These are phyloP conservation scores for Aspergillus olivimuriae DNA, from an alignment of 495 filamentous ascomycete genomes.

Conservation along the genomic window DNA sequence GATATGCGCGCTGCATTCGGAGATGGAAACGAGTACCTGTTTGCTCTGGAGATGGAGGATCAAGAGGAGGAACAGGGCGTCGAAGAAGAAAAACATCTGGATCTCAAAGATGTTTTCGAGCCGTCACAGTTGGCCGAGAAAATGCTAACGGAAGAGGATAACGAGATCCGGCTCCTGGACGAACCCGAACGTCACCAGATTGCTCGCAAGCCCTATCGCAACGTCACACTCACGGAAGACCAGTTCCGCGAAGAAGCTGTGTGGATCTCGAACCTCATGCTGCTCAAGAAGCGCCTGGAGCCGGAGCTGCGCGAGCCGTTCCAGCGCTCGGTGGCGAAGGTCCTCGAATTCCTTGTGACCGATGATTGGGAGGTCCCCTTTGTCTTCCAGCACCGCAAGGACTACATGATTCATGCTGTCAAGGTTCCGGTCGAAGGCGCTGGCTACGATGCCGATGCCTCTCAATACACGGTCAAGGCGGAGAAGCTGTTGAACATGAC, in stretches of 20 bases:
- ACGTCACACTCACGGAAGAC: constrained; percentile 67
- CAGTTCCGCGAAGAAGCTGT: constrained; percentile 80
- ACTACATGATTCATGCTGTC: constrained; percentile 90
- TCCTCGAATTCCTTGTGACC: constrained; percentile 89
- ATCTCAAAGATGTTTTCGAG: constrained; percentile 96
- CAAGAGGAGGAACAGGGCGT: constrained; percentile 60
- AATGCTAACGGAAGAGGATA: constrained; percentile 92
- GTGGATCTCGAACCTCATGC: constrained; percentile 86
- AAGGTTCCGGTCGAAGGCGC: constrained; percentile 54
- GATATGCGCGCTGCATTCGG: constrained; percentile 96
- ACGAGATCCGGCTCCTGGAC: constrained; percentile 76
- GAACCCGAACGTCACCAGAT: constrained; percentile 93
- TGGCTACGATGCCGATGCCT: constrained; percentile 54
- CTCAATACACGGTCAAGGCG: constrained; percentile 66
- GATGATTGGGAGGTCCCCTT: constrained; percentile 94
- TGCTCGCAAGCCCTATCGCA: constrained; percentile 77
- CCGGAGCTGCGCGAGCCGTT: constrained; percentile 71
- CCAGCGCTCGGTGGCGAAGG: constrained; percentile 78
- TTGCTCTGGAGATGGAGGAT: constrained; percentile 81
- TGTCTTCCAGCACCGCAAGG: constrained; percentile 95
- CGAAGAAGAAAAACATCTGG: constrained; percentile 65
- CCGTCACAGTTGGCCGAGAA: constrained; percentile 88
- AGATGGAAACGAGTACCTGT: constrained; percentile 89
- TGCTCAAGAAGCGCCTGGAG: constrained; percentile 72
- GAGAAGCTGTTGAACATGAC: constrained; percentile 89